Evolutionary conservation across 305 asterid genomes (phyloP).

Genomic region (Fraxinus paxiana): DNA sequence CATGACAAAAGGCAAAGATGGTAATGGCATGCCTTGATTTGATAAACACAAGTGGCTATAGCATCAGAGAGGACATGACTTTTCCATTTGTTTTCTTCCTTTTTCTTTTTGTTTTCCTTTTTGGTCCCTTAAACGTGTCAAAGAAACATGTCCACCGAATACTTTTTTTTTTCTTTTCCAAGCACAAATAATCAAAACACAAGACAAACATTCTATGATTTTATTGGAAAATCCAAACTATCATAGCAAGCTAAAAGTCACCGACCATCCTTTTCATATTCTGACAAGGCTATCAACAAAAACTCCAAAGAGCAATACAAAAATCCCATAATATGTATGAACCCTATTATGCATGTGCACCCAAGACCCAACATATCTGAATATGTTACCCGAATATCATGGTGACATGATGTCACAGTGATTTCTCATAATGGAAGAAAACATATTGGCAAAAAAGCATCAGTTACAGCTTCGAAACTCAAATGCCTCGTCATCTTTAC

Average conservation of each 20-base stretch:
- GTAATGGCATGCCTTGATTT: background rate
- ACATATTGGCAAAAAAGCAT: background rate
- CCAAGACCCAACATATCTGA: background rate
- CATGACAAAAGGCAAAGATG: background rate
- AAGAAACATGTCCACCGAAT: background rate
- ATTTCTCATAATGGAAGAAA: background rate
- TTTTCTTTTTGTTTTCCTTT: background rate
- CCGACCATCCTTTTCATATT: background rate
- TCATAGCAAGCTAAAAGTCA: background rate
- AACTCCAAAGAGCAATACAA: background rate
- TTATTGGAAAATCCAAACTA: background rate
- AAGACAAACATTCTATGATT: background rate
- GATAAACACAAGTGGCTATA: background rate
- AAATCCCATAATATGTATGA: background rate
- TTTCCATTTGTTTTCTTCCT: background rate
- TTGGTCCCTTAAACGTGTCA: background rate
- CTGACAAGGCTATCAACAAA: background rate
- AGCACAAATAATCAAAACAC: background rate
- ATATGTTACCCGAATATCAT: background rate
- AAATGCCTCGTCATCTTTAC: background rate
- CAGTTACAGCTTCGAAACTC: background rate
- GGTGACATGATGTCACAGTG: background rate
- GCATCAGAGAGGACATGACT: background rate
- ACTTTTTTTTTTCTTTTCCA: background rate
- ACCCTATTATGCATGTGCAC: background rate